These are phyloP conservation scores for Kodamaea lidongshanica DNA, from an alignment of 805 yeast genomes.

Conservation along the genomic window DNA sequence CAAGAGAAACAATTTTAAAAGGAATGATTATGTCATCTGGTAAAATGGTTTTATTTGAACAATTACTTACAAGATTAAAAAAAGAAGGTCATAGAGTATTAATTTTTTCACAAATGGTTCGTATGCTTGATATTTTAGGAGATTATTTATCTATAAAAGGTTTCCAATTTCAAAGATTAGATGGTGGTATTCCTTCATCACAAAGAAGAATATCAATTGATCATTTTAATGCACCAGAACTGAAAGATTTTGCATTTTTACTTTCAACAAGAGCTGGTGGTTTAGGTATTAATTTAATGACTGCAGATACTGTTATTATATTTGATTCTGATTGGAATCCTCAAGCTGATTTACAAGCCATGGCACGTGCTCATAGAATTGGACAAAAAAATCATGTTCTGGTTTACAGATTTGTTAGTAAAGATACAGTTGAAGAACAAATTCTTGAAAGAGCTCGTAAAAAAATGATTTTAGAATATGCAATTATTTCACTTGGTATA, in stretches of 20 bases:
- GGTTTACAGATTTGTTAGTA: conserved; percentile 95
- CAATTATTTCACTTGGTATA: conserved; percentile 92
- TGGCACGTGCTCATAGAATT: conserved; percentile 99
- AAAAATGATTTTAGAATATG: conserved; percentile 97
- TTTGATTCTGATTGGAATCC: conserved; percentile 99
- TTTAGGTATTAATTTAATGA: conserved; percentile 95
- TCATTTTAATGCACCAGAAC: conserved; percentile 90
- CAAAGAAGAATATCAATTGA: conserved; percentile 93
- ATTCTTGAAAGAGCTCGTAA: conserved; percentile 93
- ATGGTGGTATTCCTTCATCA: conserved; percentile 93
- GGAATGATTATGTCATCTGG: conserved; percentile 98
- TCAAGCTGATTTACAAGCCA: conserved; percentile 97
- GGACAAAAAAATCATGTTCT: conserved; percentile 99
- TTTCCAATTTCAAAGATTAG: conserved; percentile 82
- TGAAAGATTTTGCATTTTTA: conserved; percentile 85
- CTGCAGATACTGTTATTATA: conserved; percentile 97
- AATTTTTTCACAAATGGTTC: conserved; percentile 95
- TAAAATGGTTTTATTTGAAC: conserved; percentile 93
- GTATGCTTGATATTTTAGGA: conserved; percentile 90
- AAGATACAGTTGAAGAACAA: conserved; percentile 97
- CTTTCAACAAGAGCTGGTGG: conserved; percentile 98
- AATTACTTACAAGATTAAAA: conserved; percentile 71
- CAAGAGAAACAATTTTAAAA: conserved; percentile 75
- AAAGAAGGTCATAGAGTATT: conserved; percentile 95
- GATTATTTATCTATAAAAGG: conserved; percentile 89